phyloP scores from a whole-genome alignment of 305 asterid genomes.

The Ajuga reptans region DNA sequence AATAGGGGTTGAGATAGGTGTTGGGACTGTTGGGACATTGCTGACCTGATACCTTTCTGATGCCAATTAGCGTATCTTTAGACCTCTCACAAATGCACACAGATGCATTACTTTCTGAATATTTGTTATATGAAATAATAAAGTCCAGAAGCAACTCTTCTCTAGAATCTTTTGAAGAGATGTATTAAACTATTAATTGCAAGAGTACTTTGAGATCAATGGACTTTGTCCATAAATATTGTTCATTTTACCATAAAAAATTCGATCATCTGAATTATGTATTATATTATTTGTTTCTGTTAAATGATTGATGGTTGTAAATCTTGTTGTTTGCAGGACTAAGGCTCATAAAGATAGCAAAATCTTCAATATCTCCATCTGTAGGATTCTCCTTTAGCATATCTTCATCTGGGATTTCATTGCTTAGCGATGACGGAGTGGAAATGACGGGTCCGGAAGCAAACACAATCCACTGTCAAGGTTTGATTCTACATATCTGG shows the following conservation, averaged over 20 bases:
- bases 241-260: not conserved
- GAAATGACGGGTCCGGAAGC: constrained; percentile 66
- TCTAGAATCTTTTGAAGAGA: not conserved
- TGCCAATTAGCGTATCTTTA: not conserved
- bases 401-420: constrained; percentile 53
- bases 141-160: not conserved
- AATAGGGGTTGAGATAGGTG: not conserved
- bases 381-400: constrained; percentile 52
- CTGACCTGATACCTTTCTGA: not conserved
- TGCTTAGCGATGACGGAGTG: constrained; percentile 55
- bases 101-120: not conserved
- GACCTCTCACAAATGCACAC: not conserved
- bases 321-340: constrained; percentile 44
- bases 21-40: not conserved
- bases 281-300: not conserved
- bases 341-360: constrained; percentile 72
- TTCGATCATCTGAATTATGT: not conserved
- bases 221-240: not conserved
- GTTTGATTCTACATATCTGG: constrained; percentile 27
- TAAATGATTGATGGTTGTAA: not conserved
- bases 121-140: not conserved
- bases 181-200: not conserved
- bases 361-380: constrained; percentile 71
- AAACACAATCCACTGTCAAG: constrained; percentile 51
- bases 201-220: not conserved